A percentile compares a stretch with the other conserved stretches of the same genome.
These are phyloP conservation scores for Hypoxylon sp. DNA, from an alignment of 2,329 filamentous ascomycete species.

Conservation along the genomic window DNA sequence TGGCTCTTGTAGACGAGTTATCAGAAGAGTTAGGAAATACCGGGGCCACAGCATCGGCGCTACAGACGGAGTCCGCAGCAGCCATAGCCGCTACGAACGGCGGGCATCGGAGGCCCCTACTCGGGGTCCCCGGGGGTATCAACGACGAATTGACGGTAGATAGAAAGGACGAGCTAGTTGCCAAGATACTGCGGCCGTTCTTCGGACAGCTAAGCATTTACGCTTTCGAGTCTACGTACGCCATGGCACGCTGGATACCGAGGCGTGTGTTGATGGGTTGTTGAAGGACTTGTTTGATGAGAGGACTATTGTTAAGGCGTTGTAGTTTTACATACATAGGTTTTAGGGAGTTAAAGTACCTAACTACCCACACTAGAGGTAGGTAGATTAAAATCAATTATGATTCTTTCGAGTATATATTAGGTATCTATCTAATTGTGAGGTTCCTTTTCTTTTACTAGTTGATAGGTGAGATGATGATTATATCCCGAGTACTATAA, in stretches of 20 bases:
- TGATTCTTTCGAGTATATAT: not conserved
- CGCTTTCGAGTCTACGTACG: constrained; percentile 93
- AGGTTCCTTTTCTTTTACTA: not conserved
- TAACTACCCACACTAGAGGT: no score
- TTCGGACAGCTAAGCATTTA: constrained; percentile 93
- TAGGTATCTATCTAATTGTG: no score
- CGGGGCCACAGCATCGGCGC: constrained; percentile 48
- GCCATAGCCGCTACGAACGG: constrained; percentile 44
- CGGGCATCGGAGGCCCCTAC: constrained; percentile 62
- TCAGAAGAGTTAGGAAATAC: constrained; percentile 78
- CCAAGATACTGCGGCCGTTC: constrained; percentile 86
- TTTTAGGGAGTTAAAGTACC: not conserved
- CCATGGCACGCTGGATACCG: constrained; percentile 79
- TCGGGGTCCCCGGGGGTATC: constrained; percentile 68
- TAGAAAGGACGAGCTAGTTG: constrained; percentile 77
- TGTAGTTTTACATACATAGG: constrained; percentile 56
- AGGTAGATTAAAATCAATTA: not conserved
- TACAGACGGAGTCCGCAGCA: constrained; percentile 57
- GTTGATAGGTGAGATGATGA: not conserved
- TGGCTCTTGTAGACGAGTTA: constrained; percentile 87
- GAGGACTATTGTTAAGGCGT: constrained; percentile 74
- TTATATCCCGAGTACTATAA: not conserved
- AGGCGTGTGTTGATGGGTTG: constrained; percentile 74
- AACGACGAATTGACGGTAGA: constrained; percentile 71
- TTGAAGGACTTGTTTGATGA: constrained; percentile 86